Conservation (phyloP, 2,329 filamentous ascomycete species). For the Stylonectria norvegica region DNA sequence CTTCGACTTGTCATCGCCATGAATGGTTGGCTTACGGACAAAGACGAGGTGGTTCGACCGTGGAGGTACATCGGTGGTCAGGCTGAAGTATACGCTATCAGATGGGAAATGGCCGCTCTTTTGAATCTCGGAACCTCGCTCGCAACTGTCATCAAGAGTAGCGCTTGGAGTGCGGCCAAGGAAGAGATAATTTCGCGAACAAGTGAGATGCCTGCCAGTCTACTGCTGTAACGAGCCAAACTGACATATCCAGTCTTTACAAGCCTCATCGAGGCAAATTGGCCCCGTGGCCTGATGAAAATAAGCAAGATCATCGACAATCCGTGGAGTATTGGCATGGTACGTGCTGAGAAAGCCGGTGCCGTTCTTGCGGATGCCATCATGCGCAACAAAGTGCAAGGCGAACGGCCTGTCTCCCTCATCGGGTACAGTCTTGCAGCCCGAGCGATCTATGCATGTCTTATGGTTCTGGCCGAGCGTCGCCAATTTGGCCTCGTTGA, state of each 20-base stretch:
- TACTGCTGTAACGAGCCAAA: not conserved
- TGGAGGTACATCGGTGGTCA: slow-evolving; percentile 74
- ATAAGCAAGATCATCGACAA: slow-evolving; percentile 76
- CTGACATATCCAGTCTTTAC: slow-evolving; percentile 44
- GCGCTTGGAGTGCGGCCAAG: slow-evolving; percentile 72
- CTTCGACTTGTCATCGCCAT: slow-evolving; percentile 81
- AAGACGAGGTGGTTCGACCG: slow-evolving; percentile 64
- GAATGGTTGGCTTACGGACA: slow-evolving; percentile 73
- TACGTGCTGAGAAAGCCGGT: slow-evolving; percentile 69
- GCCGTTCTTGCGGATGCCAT: slow-evolving; percentile 75
- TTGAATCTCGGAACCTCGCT: slow-evolving; percentile 75
- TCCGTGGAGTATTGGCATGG: slow-evolving; percentile 73
- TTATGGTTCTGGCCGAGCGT: slow-evolving; percentile 75
- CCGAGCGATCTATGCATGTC: slow-evolving; percentile 77
- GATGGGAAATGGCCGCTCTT: slow-evolving; percentile 78
- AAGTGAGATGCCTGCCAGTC: slow-evolving; percentile 37
- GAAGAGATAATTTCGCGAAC: slow-evolving; percentile 45
- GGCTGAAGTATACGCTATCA: slow-evolving; percentile 76
- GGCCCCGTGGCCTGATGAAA: slow-evolving; percentile 63
- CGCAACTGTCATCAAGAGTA: slow-evolving; percentile 71
- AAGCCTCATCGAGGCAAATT: slow-evolving; percentile 55
- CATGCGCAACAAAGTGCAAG: slow-evolving; percentile 72
- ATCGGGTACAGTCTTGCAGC: slow-evolving; percentile 82
- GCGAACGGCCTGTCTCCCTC: slow-evolving; percentile 75
- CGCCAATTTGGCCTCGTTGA: slow-evolving; percentile 84